phyloP scores from a whole-genome alignment of 2,329 filamentous ascomycete genomes.

The Diaporthe citrichinensis region DNA sequence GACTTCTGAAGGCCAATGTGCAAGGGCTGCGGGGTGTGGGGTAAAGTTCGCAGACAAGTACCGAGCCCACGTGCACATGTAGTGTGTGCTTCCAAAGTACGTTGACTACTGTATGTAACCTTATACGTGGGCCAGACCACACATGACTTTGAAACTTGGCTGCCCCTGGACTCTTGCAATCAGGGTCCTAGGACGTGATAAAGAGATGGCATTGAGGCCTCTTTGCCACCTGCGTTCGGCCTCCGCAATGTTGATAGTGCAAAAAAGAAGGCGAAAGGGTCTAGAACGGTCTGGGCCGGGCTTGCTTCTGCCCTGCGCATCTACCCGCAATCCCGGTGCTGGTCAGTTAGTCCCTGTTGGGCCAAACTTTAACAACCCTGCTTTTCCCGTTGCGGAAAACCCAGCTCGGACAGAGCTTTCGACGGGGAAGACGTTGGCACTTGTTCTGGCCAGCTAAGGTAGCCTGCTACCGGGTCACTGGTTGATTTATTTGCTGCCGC shows the following conservation, averaged over 20 bases:
- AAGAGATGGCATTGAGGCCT: constrained; percentile 11
- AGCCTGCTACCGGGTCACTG: background rate
- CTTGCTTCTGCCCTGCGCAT: background rate
- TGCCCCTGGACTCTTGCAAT: background rate
- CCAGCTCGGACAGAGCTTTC: background rate
- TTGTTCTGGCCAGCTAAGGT: background rate
- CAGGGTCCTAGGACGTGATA: too few relatives aligned
- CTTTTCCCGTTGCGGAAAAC: background rate
- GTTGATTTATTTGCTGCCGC: background rate
- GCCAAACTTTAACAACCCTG: background rate
- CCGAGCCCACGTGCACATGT: background rate
- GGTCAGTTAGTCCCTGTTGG: background rate
- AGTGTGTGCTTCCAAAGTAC: too few relatives aligned
- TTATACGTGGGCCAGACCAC: background rate
- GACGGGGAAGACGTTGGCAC: background rate
- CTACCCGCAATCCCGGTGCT: constrained; percentile 23
- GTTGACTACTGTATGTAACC: too few relatives aligned
- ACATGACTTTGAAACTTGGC: background rate
- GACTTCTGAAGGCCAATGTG: background rate
- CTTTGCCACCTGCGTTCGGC: background rate
- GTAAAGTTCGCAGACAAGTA: background rate
- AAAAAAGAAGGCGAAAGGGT: background rate
- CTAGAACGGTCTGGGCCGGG: constrained; percentile 11
- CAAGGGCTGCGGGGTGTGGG: background rate
- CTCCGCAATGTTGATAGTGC: background rate